These are phyloP conservation scores for Cordyceps tenuipes DNA, from an alignment of 2,329 filamentous ascomycete species.

Conservation along the genomic window DNA sequence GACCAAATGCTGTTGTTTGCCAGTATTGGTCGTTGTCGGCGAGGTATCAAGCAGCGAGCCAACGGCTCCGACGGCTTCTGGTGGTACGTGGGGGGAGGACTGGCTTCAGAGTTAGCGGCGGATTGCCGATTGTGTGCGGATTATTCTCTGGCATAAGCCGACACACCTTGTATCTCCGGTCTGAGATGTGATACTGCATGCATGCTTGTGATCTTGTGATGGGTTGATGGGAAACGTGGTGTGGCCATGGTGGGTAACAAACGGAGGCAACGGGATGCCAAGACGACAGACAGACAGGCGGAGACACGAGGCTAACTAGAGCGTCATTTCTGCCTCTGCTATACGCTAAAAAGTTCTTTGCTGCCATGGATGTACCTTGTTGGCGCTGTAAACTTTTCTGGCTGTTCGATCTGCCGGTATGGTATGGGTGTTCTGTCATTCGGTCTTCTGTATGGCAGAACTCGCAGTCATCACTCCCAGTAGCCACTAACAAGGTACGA, in stretches of 20 bases:
- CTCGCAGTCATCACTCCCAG: no score
- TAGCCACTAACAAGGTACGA: no score
- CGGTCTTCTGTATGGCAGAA: background rate
- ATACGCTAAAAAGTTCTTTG: background rate
- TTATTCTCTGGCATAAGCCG: background rate
- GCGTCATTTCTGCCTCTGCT: background rate
- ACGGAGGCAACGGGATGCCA: background rate
- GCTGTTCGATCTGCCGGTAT: no score
- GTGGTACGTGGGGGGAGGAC: background rate
- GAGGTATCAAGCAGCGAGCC: no score
- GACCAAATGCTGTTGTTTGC: background rate
- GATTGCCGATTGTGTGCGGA: background rate
- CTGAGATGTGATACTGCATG: background rate
- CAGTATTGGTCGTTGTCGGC: background rate
- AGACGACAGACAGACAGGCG: background rate
- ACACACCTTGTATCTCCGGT: background rate
- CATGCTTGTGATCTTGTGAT: no score
- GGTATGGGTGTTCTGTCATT: background rate
- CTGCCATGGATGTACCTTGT: background rate
- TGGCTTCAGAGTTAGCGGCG: background rate
- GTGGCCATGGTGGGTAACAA: background rate
- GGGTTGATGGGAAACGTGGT: background rate
- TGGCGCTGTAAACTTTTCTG: background rate
- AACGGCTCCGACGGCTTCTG: background rate
- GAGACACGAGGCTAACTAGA: slow-evolving; percentile 4